Evolutionary conservation across 75 land plant species (phyloP).

Genomic region (Cryptomeria japonica): DNA sequence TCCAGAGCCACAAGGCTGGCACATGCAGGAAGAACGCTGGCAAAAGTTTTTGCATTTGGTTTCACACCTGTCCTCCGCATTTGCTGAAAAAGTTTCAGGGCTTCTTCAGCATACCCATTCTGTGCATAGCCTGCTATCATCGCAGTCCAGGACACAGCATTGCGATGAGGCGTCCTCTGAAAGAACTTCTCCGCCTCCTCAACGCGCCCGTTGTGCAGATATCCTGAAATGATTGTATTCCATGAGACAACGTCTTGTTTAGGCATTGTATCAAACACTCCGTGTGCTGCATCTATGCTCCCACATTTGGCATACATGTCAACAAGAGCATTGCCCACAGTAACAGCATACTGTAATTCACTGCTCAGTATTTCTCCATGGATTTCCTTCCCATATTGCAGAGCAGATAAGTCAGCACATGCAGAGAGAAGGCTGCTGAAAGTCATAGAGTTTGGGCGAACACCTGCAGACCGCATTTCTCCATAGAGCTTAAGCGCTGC

Average conservation of each 20-base stretch:
- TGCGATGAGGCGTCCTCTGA: neutral
- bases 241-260: constrained; percentile 21
- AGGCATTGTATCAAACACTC: constrained; percentile 20
- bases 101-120: constrained; percentile 42
- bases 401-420: constrained; percentile 7
- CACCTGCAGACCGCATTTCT: constrained; percentile 1
- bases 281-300: constrained; percentile 15
- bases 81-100: constrained; percentile 28
- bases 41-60: constrained; percentile 43
- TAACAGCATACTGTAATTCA: constrained; percentile 15
- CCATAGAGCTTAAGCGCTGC: neutral
- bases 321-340: constrained; percentile 34
- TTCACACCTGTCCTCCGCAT: constrained; percentile 34
- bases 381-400: constrained; percentile 13
- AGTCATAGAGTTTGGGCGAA: neutral
- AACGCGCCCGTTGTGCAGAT: constrained; percentile 11
- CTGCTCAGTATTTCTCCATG: constrained; percentile 29
- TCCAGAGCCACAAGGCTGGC: constrained; percentile 30
- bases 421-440: constrained; percentile 8
- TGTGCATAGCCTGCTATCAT: constrained; percentile 51
- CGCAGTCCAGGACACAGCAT: constrained; percentile 38
- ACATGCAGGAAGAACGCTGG: constrained; percentile 62
- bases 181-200: constrained; percentile 13
- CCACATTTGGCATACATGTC: constrained; percentile 49
- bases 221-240: constrained; percentile 13